Conservation (phyloP, 371 early-diverging fungal species). For the Capniomyces stellatus region DNA sequence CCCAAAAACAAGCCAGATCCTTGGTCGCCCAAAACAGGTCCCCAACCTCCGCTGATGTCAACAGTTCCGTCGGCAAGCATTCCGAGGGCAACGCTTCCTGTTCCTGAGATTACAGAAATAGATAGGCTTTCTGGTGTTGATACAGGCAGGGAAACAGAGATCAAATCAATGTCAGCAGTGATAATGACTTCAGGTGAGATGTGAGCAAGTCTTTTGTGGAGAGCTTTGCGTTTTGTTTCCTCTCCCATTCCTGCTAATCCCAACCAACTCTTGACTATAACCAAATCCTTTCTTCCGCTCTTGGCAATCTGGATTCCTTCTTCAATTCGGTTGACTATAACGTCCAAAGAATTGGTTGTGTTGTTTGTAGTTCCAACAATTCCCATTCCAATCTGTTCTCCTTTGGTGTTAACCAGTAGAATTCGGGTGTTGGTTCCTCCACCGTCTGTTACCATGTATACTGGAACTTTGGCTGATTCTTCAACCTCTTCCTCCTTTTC, state of each 20-base stretch:
- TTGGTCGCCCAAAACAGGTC: slow-evolving; percentile 17
- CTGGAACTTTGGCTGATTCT: too few relatives aligned
- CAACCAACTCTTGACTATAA: slow-evolving; percentile 3
- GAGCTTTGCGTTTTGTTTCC: not conserved
- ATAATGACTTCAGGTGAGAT: not conserved
- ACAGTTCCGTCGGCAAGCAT: slow-evolving; percentile 1
- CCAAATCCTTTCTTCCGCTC: slow-evolving; percentile 4
- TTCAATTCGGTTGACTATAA: slow-evolving; percentile 6
- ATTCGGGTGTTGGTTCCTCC: slow-evolving; percentile 8
- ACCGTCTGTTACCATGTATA: slow-evolving; percentile 5
- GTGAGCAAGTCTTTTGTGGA: not conserved
- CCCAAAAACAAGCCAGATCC: slow-evolving; percentile 17
- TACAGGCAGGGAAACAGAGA: slow-evolving; percentile 3
- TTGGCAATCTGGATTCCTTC: slow-evolving; percentile 4
- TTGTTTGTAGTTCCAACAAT: slow-evolving; percentile 7
- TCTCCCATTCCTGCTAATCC: slow-evolving; percentile 4
- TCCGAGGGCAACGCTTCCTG: slow-evolving; percentile 6
- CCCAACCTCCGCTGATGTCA: slow-evolving; percentile 9
- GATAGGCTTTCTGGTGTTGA: not conserved
- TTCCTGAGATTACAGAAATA: slow-evolving; percentile 6
- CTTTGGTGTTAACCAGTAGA: not conserved
- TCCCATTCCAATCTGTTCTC: slow-evolving; percentile 1
- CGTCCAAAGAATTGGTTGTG: slow-evolving; percentile 7
- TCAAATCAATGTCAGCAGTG: slow-evolving; percentile 7
- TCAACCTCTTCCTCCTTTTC: not conserved